Evolutionary conservation across 139 green algal genomes (phyloP).

Genomic region (Parachlorella kessleri): DNA sequence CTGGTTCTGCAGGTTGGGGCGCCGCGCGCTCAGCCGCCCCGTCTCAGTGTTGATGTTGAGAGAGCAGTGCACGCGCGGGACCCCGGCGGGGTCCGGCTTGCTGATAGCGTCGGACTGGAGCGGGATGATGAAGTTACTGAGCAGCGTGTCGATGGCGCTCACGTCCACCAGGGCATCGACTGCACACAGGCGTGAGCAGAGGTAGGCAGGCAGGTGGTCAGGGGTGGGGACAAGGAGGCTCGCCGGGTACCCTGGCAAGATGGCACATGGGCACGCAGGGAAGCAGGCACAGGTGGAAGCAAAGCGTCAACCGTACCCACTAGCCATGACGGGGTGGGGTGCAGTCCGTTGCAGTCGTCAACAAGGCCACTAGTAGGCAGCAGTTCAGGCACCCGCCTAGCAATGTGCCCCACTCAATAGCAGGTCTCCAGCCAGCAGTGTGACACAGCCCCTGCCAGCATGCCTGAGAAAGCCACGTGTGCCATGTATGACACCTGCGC

Average conservation of each 20-base stretch:
- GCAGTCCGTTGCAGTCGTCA: too few relatives aligned
- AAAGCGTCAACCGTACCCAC: too few relatives aligned
- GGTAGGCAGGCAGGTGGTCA: neutral
- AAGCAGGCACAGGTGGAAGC: too few relatives aligned
- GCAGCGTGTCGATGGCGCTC: constrained; percentile 93
- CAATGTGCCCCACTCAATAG: too few relatives aligned
- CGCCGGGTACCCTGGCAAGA: too few relatives aligned
- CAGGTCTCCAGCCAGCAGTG: neutral
- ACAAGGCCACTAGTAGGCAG: too few relatives aligned
- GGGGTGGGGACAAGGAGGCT: too few relatives aligned
- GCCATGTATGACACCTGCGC: neutral
- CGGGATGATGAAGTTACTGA: constrained; percentile 94
- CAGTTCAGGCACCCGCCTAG: too few relatives aligned
- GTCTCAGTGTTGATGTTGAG: constrained; percentile 99
- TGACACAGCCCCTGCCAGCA: neutral
- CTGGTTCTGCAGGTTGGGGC: constrained; percentile 99
- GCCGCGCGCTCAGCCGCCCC: constrained; percentile 84
- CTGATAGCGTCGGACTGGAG: constrained; percentile 83
- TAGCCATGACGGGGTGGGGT: too few relatives aligned
- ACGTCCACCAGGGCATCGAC: constrained; percentile 83
- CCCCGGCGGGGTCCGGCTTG: constrained; percentile 42
- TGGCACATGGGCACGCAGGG: too few relatives aligned
- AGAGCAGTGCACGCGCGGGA: constrained; percentile 88
- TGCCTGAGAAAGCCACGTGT: neutral
- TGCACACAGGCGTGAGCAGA: constrained; percentile 23